Evolutionary conservation across 352 stramenopile species (phyloP), one percentile per base, ranked within the genome.

Genomic region (Thraustochytrium striatum): DNA sequence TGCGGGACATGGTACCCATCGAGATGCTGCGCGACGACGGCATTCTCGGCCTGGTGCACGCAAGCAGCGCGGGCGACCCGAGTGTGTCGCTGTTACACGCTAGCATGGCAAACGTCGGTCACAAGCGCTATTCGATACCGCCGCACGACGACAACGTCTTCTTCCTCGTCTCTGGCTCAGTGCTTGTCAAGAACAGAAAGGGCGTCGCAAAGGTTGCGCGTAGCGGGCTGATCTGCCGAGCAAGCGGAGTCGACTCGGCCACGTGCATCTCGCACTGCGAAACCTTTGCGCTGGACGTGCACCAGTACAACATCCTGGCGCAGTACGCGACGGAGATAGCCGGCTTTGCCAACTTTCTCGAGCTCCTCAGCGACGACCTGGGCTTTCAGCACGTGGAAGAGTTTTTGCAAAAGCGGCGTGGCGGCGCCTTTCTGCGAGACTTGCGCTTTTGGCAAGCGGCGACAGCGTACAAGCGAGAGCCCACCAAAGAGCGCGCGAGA

Each of bases 211-310:
- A 75, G 65, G 32, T 30, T 41, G 25, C 61, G 7, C 65, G 65
- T 11, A 39, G 65, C 5, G 65, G 65, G 8, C 35, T 75, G 0
- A 72, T 75, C 3, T 75, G 44, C 32, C 44, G 52, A 13, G 65
- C 43, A 19, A 75, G 65, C 2, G 65, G 65, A 39, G 39, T 75
- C 35, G 65, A 75, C 30, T 16, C 21, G 13, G 65, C 65, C 21
- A n/a, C 39, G 8, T 21, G 11, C 16, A 8, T 41, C 9, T 35
- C 65, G 21, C 65, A 75, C 36, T 75, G 65, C 32, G 65, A 75
- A 30, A 32, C 30, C 32, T 75, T 75, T 61, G 65, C 61, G 8
- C 50, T 75, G 0, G 65, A 75, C n/a, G 52, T 75, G 21, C 11
- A 13, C 50, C 65, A 75, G 50, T 75, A 68, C 32, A 30, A 30